Evolutionary conservation across 164 flowering plant genomes (phyloP).

Genomic region (Liquidambar formosana): DNA sequence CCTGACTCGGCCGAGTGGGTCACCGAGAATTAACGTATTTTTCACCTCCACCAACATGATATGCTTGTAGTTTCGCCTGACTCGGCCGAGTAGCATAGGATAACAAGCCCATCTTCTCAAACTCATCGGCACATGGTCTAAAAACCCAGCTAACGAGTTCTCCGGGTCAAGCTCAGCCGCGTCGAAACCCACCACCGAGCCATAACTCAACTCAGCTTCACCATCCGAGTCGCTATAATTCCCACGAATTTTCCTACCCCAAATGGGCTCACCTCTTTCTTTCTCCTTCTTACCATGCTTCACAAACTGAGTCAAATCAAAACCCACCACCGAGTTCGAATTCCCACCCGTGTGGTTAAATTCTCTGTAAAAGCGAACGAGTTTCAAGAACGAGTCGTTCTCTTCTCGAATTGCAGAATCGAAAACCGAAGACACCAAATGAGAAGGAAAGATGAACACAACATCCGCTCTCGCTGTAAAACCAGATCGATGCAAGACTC

Average conservation of each 20-base stretch:
- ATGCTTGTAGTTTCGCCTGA: constrained; percentile 72
- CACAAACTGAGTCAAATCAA: constrained; percentile 37
- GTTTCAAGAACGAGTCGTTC: constrained; percentile 53
- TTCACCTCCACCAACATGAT: constrained; percentile 56
- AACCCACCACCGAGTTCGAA: constrained; percentile 14
- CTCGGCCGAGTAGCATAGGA: constrained; percentile 79
- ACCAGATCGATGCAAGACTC: constrained; percentile 55
- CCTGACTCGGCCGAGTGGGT: constrained; percentile 59
- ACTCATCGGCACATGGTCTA: constrained; percentile 63
- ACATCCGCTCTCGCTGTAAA: constrained; percentile 54
- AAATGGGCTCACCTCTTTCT: constrained; percentile 47
- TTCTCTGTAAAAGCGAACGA: constrained; percentile 29
- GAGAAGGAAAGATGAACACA: constrained; percentile 48
- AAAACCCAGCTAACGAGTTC: constrained; percentile 72
- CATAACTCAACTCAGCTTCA: constrained; percentile 49
- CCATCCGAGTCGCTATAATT: constrained; percentile 21
- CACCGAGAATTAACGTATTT: constrained; percentile 46
- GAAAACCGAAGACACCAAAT: constrained; percentile 11
- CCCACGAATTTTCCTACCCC: constrained; percentile 52
- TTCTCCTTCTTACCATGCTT: constrained; percentile 23
- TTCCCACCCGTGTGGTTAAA: constrained; percentile 11
- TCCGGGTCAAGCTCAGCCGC: constrained; percentile 79
- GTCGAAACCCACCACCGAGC: constrained; percentile 84
- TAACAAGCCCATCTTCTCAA: constrained; percentile 87
- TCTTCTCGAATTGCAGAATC: constrained; percentile 45